Base-by-base conservation (phyloP, 2,329 filamentous ascomycete species). In the Epichloe sylvatica region DNA sequence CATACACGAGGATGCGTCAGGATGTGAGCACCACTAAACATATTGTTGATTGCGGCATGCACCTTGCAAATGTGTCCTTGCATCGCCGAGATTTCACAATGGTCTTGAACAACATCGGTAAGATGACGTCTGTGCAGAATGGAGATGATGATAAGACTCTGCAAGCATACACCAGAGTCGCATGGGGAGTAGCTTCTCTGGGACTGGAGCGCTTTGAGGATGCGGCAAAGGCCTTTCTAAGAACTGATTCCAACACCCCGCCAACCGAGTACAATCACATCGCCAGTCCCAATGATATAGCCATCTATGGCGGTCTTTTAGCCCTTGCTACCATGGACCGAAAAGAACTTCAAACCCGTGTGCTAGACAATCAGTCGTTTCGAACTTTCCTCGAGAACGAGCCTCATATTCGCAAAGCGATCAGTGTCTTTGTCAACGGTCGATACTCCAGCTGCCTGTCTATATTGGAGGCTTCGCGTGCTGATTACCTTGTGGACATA, bases 281-380 rank as follows among this genome's bases (percentile, higher is more conserved):
- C 25, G 74, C 87, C 43, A 89, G 81, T 30, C 77, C 83, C 6
- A 96, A 96, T 61, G 92, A 98, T 59, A 73, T 98, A 21, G 91
- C 92, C 19, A 78, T 92, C 8, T 98, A 97, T 58, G 92, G 91
- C 45, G 90, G 87, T 5, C 78, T 98, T 23, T 84, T 91, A 55
- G 87, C 92, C 5, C 77, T 98, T 23, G 91, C 91, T 25, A 89
- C 87, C 2, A 94, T 97, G 85, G 77, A 86, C 52, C 80, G 92
- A 45, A 71, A 74, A 7, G 81, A 87, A 53, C 73, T 98, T 21
- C 84, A 92, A 63, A 70, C 68, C 5, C 73, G 74, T 6, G 88
- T 97, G 2, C 77, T 98, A 0, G 86, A 92, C 37, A 94, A 88
- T 61, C 71, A 72, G 35, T 72, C 75, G 11, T 98, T 98, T 70